Evolutionary conservation across 2,329 filamentous ascomycete genomes (phyloP).

Genomic region (Fonsecaea pedrosoi): DNA sequence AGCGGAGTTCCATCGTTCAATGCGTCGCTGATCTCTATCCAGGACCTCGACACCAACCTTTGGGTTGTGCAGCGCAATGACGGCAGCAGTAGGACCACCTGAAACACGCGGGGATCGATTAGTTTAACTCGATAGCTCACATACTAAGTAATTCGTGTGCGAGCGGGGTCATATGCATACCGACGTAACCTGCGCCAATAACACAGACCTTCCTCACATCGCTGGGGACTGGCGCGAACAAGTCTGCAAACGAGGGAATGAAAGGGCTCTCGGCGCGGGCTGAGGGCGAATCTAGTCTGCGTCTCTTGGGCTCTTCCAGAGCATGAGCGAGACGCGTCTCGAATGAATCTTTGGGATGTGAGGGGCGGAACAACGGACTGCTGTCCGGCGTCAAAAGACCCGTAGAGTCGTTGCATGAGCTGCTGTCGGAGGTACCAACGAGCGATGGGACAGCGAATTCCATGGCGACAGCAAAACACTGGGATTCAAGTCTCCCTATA

Average conservation of each 20-base stretch:
- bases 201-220: conserved; percentile 65
- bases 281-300: conserved; percentile 6
- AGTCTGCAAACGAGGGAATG: conserved; percentile 17
- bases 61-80: conserved; percentile 76
- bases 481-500: neutral
- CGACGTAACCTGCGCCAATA: conserved; percentile 77
- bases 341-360: conserved; percentile 27
- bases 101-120: conserved; percentile 14
- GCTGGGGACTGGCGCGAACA: conserved; percentile 12
- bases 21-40: conserved; percentile 69
- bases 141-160: neutral
- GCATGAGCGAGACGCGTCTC: conserved; percentile 23
- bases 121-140: conserved; percentile 2
- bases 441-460: conserved; percentile 30
- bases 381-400: conserved; percentile 27
- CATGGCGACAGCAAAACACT: conserved; percentile 10
- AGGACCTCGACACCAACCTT: conserved; percentile 75
- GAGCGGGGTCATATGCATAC: conserved; percentile 54
- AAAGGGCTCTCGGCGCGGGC: conserved; percentile 19
- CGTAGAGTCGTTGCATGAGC: conserved; percentile 28
- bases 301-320: conserved; percentile 22
- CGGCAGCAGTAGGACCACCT: conserved; percentile 77
- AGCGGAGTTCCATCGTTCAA: conserved; percentile 74
- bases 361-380: conserved; percentile 29
- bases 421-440: conserved; percentile 27